These are phyloP conservation scores for Rhizopogon rudus DNA, from an alignment of 768 basidiomycete species.

Conservation along the genomic window DNA sequence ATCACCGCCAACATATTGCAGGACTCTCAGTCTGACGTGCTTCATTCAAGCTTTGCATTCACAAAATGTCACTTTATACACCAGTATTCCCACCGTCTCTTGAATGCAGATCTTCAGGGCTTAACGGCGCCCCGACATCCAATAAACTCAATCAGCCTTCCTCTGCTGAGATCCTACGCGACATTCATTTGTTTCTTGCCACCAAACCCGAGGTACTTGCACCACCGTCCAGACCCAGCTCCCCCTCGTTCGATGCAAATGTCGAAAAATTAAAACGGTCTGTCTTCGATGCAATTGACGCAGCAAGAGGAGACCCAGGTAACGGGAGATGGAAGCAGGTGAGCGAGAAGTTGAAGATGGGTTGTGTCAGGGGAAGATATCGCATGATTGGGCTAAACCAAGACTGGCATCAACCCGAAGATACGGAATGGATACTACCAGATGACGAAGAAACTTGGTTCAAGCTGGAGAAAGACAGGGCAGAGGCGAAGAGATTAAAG, in stretches of 20 bases:
- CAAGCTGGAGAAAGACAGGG: slow-evolving; percentile 35
- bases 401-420: slow-evolving; percentile 18
- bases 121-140: slow-evolving; percentile 6
- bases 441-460: slow-evolving; percentile 46
- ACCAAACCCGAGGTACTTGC: slow-evolving; percentile 28
- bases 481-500: slow-evolving; percentile 13
- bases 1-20: neutral
- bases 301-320: slow-evolving; percentile 34
- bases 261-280: slow-evolving; percentile 29
- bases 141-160: neutral
- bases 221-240: slow-evolving; percentile 29
- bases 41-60: neutral
- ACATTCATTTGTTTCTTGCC: slow-evolving; percentile 28
- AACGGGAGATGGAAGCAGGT: slow-evolving; percentile 45
- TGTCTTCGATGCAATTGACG: slow-evolving; percentile 30
- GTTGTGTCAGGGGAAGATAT: slow-evolving; percentile 32
- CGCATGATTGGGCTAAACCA: slow-evolving; percentile 19
- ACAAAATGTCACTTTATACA: slow-evolving; percentile 29
- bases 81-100: slow-evolving; percentile 26
- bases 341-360: slow-evolving; percentile 34
- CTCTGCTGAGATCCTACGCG: slow-evolving; percentile 23
- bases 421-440: slow-evolving; percentile 33
- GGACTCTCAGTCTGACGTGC: neutral
- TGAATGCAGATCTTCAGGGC: slow-evolving; percentile 1
- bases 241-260: slow-evolving; percentile 22